A percentile compares a stretch with the other conserved stretches of the same genome.
phyloP scores from a whole-genome alignment of 2,329 filamentous ascomycete genomes.

The Bertia moriformis region DNA sequence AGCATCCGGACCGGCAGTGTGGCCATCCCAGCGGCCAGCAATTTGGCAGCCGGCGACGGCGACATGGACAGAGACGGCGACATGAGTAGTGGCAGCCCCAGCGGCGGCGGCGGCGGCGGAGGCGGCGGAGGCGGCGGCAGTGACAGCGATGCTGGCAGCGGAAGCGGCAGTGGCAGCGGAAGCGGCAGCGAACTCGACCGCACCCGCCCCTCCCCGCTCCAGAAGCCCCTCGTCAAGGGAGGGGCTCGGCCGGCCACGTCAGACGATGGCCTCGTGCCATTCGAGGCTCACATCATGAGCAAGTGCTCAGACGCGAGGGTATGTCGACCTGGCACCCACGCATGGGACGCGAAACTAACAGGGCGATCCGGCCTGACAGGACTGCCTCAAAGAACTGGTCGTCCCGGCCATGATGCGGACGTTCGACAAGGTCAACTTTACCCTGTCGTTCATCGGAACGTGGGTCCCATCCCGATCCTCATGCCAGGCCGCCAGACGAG shows the following conservation, averaged over 20 bases:
- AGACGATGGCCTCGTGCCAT: slow-evolving; percentile 38
- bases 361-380: slow-evolving; percentile 23
- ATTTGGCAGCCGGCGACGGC: too few relatives aligned
- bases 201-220: too few relatives aligned
- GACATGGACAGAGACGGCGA: too few relatives aligned
- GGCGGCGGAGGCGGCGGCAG: too few relatives aligned
- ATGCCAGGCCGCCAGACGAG: neutral
- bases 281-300: slow-evolving; percentile 93
- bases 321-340: too few relatives aligned
- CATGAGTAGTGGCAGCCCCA: too few relatives aligned
- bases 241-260: slow-evolving; percentile 1
- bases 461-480: slow-evolving; percentile 29
- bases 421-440: slow-evolving; percentile 77
- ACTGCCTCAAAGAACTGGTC: slow-evolving; percentile 68
- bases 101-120: too few relatives aligned
- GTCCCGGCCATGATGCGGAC: slow-evolving; percentile 76
- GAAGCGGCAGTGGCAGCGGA: neutral
- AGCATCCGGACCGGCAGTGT: too few relatives aligned
- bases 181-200: neutral
- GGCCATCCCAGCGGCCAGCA: too few relatives aligned
- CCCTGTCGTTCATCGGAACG: slow-evolving; percentile 76
- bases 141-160: too few relatives aligned
- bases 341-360: too few relatives aligned
- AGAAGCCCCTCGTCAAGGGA: slow-evolving; percentile 5
- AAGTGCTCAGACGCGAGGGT: slow-evolving; percentile 84